Evolutionary conservation across 345 rosid species (phyloP).

Genomic region (Arabidopsis suecica): DNA sequence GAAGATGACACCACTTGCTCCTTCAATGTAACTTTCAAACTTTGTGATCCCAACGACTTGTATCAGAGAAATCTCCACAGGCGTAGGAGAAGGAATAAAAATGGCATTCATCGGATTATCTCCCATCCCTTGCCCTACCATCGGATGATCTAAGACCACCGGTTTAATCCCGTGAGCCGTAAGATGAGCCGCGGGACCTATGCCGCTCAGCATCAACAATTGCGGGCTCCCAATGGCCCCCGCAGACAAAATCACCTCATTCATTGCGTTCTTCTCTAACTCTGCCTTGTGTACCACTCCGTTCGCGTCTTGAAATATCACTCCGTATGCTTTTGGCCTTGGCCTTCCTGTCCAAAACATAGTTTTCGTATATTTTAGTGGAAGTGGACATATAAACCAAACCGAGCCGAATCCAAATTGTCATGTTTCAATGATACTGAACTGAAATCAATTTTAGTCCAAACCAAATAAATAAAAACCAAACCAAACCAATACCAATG

Average conservation of each 20-base stretch:
- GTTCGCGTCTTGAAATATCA: slow-evolving; percentile 56
- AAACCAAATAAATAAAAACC: background rate
- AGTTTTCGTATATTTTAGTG: background rate
- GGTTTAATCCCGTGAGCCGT: slow-evolving; percentile 52
- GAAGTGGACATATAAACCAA: background rate
- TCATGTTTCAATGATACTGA: background rate
- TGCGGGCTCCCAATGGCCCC: slow-evolving; percentile 95
- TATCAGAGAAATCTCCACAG: slow-evolving; percentile 65
- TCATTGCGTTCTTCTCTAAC: slow-evolving; percentile 44
- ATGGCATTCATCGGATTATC: slow-evolving; percentile 83
- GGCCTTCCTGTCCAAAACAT: slow-evolving; percentile 42
- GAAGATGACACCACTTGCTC: slow-evolving; percentile 64
- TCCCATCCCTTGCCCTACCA: slow-evolving; percentile 85
- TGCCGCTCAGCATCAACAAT: slow-evolving; percentile 74
- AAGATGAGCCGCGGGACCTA: slow-evolving; percentile 69
- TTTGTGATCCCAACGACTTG: slow-evolving; percentile 72
- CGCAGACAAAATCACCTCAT: slow-evolving; percentile 72
- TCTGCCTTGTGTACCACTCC: slow-evolving; percentile 59
- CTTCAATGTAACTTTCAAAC: slow-evolving; percentile 58
- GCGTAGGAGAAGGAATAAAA: slow-evolving; percentile 62
- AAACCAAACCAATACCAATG: background rate
- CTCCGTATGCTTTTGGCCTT: slow-evolving; percentile 71
- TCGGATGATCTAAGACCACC: slow-evolving; percentile 55
- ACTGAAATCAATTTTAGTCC: background rate
- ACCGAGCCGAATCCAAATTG: background rate